Evolutionary conservation across 106 monocot genomes (phyloP).

Genomic region (Dioscorea alata): DNA sequence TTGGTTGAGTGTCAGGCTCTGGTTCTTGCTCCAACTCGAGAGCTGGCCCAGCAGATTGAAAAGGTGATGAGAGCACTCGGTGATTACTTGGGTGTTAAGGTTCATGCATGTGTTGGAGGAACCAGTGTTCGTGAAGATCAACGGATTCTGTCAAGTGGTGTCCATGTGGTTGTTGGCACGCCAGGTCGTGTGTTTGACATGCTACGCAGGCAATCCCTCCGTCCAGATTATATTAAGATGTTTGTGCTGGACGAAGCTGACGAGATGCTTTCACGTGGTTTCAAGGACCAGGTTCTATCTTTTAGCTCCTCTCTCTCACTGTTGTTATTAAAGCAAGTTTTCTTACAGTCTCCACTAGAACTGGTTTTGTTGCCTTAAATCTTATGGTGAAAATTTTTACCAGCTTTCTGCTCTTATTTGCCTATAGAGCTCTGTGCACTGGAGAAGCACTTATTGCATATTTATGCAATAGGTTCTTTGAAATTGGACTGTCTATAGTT

Average conservation of each 20-base stretch:
- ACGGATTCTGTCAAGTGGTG: slow-evolving; percentile 51
- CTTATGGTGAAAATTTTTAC: too few relatives aligned
- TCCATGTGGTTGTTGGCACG: slow-evolving; percentile 70
- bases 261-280: slow-evolving; percentile 74
- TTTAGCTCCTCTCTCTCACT: neutral
- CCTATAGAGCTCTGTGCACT: too few relatives aligned
- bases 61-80: slow-evolving; percentile 69
- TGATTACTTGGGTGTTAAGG: slow-evolving; percentile 67
- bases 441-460: too few relatives aligned
- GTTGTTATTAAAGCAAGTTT: too few relatives aligned
- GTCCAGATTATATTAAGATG: slow-evolving; percentile 66
- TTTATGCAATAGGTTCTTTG: too few relatives aligned
- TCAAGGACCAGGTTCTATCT: slow-evolving; percentile 56
- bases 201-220: slow-evolving; percentile 56
- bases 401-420: too few relatives aligned
- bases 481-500: too few relatives aligned
- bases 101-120: slow-evolving; percentile 71
- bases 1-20: slow-evolving; percentile 57
- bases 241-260: slow-evolving; percentile 72
- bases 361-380: too few relatives aligned
- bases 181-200: slow-evolving; percentile 71
- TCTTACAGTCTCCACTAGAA: too few relatives aligned
- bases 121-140: slow-evolving; percentile 64
- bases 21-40: slow-evolving; percentile 62
- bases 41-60: slow-evolving; percentile 63